A percentile compares a stretch with the other conserved stretches of the same genome.
Evolutionary conservation across 345 rosid species (phyloP).

Genomic region (Dovyalis caffra): DNA sequence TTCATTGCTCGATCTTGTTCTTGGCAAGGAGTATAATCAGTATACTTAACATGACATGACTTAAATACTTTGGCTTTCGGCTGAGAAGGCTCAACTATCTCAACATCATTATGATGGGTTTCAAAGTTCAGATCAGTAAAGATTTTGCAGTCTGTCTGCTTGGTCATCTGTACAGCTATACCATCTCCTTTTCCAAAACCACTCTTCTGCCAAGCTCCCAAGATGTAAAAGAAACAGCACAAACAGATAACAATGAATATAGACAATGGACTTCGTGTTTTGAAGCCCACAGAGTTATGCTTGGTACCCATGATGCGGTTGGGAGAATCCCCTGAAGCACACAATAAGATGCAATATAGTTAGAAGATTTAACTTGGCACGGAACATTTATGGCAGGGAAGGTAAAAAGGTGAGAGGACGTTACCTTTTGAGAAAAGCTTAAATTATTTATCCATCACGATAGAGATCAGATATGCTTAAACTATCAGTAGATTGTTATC

Average conservation of each 20-base stretch:
- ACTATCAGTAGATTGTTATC: background rate
- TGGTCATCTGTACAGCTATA: constrained; percentile 64
- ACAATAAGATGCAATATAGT: background rate
- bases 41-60: constrained; percentile 72
- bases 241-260: constrained; percentile 69
- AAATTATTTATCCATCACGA: background rate
- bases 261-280: constrained; percentile 58
- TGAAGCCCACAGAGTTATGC: constrained; percentile 43
- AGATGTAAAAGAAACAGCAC: constrained; percentile 84
- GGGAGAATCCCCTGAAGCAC: constrained; percentile 11
- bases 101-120: constrained; percentile 67
- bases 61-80: constrained; percentile 52
- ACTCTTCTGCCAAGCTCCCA: constrained; percentile 96
- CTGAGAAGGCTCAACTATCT: constrained; percentile 50
- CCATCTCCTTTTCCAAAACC: constrained; percentile 92
- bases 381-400: background rate
- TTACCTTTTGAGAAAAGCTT: background rate
- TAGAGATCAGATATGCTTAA: background rate
- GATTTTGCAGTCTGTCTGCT: constrained; percentile 63
- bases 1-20: constrained; percentile 91
- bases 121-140: constrained; percentile 64
- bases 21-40: constrained; percentile 94
- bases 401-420: background rate
- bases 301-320: constrained; percentile 55
- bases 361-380: background rate